These are phyloP conservation scores for Dactylonectria estremocensis DNA, from an alignment of 2,329 filamentous ascomycete species.

Conservation along the genomic window DNA sequence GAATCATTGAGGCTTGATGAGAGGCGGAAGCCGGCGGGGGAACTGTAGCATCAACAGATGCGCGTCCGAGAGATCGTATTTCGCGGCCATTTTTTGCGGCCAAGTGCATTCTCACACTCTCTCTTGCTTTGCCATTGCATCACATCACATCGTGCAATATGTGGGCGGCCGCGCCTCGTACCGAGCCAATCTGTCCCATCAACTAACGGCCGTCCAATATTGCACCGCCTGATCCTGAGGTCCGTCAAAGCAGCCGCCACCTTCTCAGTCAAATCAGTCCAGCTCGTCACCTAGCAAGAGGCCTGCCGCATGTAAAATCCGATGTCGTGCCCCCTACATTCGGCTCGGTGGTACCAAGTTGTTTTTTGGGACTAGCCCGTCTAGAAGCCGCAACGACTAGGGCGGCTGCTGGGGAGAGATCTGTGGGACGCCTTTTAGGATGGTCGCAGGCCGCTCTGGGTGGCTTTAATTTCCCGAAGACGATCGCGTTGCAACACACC, in stretches of 20 bases:
- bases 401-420: slow-evolving; percentile 38
- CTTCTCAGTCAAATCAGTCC: not conserved
- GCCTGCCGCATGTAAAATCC: slow-evolving; percentile 23
- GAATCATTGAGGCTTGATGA: slow-evolving; percentile 30
- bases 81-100: slow-evolving; percentile 19
- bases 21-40: slow-evolving; percentile 12
- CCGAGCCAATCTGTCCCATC: slow-evolving; percentile 1
- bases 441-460: slow-evolving; percentile 35
- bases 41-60: slow-evolving; percentile 28
- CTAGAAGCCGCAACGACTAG: slow-evolving; percentile 36
- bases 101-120: slow-evolving; percentile 12
- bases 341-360: slow-evolving; percentile 24
- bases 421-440: slow-evolving; percentile 36
- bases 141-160: slow-evolving; percentile 24
- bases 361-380: slow-evolving; percentile 29
- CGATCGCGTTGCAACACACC: slow-evolving; percentile 43
- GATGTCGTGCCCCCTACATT: slow-evolving; percentile 13
- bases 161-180: slow-evolving; percentile 12
- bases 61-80: slow-evolving; percentile 12
- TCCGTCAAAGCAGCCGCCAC: slow-evolving; percentile 12
- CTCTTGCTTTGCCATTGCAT: slow-evolving; percentile 12
- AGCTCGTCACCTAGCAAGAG: not conserved
- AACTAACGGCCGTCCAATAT: slow-evolving; percentile 13
- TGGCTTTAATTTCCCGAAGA: slow-evolving; percentile 39
- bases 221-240: slow-evolving; percentile 20